Percentiles rank a stretch among this genome's conserved stretches.
Evolutionary conservation across 1,284 basidiomycete species (phyloP).

Genomic region (Cryptococcus sp.): DNA sequence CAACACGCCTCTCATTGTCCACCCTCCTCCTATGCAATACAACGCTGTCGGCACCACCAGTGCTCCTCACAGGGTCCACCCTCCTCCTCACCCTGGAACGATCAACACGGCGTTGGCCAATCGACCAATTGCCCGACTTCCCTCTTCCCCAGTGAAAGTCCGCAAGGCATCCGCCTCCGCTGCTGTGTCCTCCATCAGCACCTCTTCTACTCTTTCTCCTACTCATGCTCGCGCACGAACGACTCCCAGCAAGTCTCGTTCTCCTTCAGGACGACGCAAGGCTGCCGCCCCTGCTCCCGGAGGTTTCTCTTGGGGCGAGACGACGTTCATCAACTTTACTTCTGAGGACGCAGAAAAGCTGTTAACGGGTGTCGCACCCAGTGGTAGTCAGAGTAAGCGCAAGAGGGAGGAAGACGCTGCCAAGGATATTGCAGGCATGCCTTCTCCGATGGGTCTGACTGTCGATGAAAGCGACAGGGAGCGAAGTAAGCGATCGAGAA

Average conservation of each 20-base stretch:
- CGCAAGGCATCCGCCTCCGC: slow-evolving; percentile 18
- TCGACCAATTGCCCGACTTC: slow-evolving; percentile 36
- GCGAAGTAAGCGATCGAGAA: slow-evolving; percentile 25
- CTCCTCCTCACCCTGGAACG: slow-evolving; percentile 32
- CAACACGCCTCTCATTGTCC: slow-evolving; percentile 29
- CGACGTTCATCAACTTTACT: slow-evolving; percentile 51
- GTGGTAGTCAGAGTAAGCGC: slow-evolving; percentile 38
- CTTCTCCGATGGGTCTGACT: neutral
- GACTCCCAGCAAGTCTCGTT: slow-evolving; percentile 27
- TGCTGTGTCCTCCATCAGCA: neutral
- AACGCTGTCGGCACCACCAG: slow-evolving; percentile 9
- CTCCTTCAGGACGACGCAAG: slow-evolving; percentile 26
- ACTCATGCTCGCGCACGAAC: slow-evolving; percentile 2
- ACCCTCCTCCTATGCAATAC: slow-evolving; percentile 31
- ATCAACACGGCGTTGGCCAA: neutral
- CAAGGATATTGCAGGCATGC: neutral
- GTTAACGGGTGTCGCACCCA: slow-evolving; percentile 47
- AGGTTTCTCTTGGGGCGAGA: slow-evolving; percentile 34
- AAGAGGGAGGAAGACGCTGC: slow-evolving; percentile 38
- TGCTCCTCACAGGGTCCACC: slow-evolving; percentile 33
- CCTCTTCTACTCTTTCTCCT: neutral
- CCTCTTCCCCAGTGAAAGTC: slow-evolving; percentile 20
- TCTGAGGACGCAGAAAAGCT: slow-evolving; percentile 44
- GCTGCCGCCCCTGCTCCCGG: slow-evolving; percentile 10
- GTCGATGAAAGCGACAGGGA: slow-evolving; percentile 10